Evolutionary conservation across 441 rosid species (phyloP).

Genomic region (Cnidoscolus chayamansa): DNA sequence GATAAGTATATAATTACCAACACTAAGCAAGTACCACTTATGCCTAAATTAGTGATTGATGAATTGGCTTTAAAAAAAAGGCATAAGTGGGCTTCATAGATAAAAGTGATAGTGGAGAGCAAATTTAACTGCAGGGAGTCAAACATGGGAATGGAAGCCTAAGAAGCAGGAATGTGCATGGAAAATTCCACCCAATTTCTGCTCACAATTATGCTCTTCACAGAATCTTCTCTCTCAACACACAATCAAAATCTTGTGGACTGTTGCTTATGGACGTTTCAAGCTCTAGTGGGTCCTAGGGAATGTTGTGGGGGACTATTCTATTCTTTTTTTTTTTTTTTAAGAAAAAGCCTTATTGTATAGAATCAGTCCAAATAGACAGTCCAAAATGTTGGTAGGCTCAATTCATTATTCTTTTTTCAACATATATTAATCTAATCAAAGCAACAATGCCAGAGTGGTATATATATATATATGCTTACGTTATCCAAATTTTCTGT

Average conservation of each 20-base stretch:
- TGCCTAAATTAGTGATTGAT: no score
- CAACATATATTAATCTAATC: constrained; percentile 2
- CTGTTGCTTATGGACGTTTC: constrained; percentile 24
- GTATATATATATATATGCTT: constrained; percentile 6
- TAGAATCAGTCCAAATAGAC: background rate
- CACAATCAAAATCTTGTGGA: constrained; percentile 5
- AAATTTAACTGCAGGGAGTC: no score
- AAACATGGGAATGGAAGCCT: no score
- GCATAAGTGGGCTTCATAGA: no score
- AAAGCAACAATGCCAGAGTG: background rate
- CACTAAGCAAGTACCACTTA: no score
- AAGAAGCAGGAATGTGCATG: background rate
- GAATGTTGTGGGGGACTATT: constrained; percentile 36
- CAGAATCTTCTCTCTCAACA: background rate
- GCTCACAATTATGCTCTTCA: no score
- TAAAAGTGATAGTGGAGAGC: no score
- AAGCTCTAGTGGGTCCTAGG: constrained; percentile 26
- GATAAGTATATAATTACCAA: no score
- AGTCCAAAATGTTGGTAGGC: constrained; percentile 18
- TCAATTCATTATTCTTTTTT: background rate
- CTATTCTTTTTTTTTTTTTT: constrained; percentile 12
- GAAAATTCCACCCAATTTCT: constrained; percentile 25
- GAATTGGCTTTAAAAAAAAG: no score
- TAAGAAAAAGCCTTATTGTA: background rate
- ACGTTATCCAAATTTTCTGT: constrained; percentile 18